Percentiles rank a stretch among this genome's conserved stretches.
These are phyloP conservation scores for Tephrocybe sp. DNA, from an alignment of 768 basidiomycete genomes.

Conservation along the genomic window DNA sequence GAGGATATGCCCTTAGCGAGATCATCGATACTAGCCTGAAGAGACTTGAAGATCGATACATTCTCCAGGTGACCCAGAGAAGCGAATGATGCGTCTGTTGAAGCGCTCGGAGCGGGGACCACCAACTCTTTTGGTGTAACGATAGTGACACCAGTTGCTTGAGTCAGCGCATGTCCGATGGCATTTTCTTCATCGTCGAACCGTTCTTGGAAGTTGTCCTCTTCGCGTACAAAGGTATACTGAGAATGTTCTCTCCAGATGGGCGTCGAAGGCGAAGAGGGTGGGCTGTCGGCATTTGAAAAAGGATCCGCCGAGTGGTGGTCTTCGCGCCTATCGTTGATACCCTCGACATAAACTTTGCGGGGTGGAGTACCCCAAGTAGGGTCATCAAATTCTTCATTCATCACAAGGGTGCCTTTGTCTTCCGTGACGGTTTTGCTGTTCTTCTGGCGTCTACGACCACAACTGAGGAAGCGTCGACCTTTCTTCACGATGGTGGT, in stretches of 20 bases:
- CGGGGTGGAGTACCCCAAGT: slow-evolving; percentile 17
- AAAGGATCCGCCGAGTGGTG: slow-evolving; percentile 1
- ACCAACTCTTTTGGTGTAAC: not conserved
- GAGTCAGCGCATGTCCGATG: slow-evolving; percentile 24
- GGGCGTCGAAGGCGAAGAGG: not conserved
- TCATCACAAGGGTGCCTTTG: slow-evolving; percentile 4
- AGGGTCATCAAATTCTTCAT: slow-evolving; percentile 12
- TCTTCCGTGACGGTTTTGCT: not conserved
- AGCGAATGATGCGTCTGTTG: not conserved
- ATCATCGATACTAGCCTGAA: slow-evolving; percentile 24
- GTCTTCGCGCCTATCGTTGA: slow-evolving; percentile 1
- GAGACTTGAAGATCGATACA: slow-evolving; percentile 22
- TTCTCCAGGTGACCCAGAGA: slow-evolving; percentile 13
- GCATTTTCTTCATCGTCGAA: slow-evolving; percentile 28
- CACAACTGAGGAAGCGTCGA: slow-evolving; percentile 10
- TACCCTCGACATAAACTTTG: slow-evolving; percentile 14
- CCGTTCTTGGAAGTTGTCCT: slow-evolving; percentile 20
- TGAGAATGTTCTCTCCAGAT: slow-evolving; percentile 1
- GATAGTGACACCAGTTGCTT: slow-evolving; percentile 15
- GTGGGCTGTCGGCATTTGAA: not conserved
- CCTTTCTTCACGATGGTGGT: slow-evolving; percentile 10
- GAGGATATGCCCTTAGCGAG: slow-evolving; percentile 17
- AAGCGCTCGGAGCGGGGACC: not conserved
- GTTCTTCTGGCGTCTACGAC: slow-evolving; percentile 6
- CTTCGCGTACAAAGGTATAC: slow-evolving; percentile 1